These are phyloP conservation scores for Cordyceps javanica DNA, from an alignment of 2,329 filamentous ascomycete genomes.

Conservation along the genomic window DNA sequence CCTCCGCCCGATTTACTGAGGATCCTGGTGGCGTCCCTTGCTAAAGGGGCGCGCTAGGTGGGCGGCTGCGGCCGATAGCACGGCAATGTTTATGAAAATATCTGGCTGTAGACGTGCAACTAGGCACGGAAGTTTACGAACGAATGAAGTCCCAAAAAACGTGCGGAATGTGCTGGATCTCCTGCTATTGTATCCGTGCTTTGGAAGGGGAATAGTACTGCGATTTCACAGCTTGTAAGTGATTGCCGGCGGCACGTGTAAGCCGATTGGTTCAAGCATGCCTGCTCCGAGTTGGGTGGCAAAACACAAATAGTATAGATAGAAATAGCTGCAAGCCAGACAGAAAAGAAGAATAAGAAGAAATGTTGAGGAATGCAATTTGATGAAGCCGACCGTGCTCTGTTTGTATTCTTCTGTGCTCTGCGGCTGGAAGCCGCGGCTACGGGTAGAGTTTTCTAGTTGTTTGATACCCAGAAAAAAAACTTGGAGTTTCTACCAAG, in stretches of 20 bases:
- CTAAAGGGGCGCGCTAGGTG: constrained; percentile 6
- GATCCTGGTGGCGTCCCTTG: constrained; percentile 5
- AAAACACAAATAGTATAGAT: not conserved
- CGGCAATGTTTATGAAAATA: not conserved
- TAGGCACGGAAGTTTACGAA: not conserved
- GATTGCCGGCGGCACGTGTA: not conserved
- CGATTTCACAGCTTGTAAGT: not conserved
- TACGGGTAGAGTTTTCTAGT: too few relatives aligned
- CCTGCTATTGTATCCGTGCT: not conserved
- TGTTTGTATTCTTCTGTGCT: too few relatives aligned
- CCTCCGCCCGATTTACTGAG: not conserved
- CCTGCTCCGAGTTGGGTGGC: not conserved
- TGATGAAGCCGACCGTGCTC: too few relatives aligned
- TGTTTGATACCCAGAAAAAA: too few relatives aligned
- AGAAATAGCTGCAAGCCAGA: not conserved
- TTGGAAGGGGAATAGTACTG: not conserved
- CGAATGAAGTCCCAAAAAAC: not conserved
- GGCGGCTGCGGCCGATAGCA: not conserved
- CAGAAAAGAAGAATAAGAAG: not conserved
- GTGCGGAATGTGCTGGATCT: not conserved
- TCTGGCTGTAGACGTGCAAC: too few relatives aligned
- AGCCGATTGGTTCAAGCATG: not conserved
- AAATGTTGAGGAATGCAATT: too few relatives aligned
- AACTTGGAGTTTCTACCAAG: too few relatives aligned
- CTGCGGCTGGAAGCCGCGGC: too few relatives aligned